phyloP scores from a whole-genome alignment of 768 basidiomycete species.

The Boletus tylopilopsis region DNA sequence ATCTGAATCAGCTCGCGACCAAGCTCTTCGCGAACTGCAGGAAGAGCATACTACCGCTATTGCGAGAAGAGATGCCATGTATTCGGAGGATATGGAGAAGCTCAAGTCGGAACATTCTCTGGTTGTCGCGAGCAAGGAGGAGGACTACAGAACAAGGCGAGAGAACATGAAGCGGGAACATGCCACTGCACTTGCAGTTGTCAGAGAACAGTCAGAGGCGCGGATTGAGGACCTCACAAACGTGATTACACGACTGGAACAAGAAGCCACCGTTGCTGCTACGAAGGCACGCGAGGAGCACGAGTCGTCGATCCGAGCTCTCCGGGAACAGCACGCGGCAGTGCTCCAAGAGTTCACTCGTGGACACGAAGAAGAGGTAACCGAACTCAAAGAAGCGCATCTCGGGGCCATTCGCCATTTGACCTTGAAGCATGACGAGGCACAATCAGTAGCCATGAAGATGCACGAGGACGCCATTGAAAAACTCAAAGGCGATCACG shows the following conservation, averaged over 20 bases:
- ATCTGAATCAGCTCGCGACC: constrained; percentile 62
- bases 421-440: constrained; percentile 32
- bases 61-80: constrained; percentile 59
- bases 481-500: constrained; percentile 45
- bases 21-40: constrained; percentile 62
- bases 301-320: constrained; percentile 42
- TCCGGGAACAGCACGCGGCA: constrained; percentile 54
- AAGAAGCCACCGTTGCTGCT: constrained; percentile 39
- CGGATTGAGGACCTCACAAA: constrained; percentile 63
- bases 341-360: constrained; percentile 53
- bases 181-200: constrained; percentile 26
- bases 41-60: constrained; percentile 70
- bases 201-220: constrained; percentile 34
- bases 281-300: constrained; percentile 42
- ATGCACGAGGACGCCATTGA: constrained; percentile 42
- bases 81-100: constrained; percentile 61
- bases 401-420: constrained; percentile 34
- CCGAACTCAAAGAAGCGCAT: constrained; percentile 47
- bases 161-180: constrained; percentile 36
- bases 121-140: constrained; percentile 50
- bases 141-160: constrained; percentile 47
- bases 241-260: constrained; percentile 46
- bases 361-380: constrained; percentile 54
- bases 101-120: constrained; percentile 62
- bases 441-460: constrained; percentile 33